A percentile compares a stretch with the other conserved stretches of the same genome.
These are phyloP conservation scores for Phascolomyces articulosus DNA, from an alignment of 371 early-diverging fungal species.

Conservation along the genomic window DNA sequence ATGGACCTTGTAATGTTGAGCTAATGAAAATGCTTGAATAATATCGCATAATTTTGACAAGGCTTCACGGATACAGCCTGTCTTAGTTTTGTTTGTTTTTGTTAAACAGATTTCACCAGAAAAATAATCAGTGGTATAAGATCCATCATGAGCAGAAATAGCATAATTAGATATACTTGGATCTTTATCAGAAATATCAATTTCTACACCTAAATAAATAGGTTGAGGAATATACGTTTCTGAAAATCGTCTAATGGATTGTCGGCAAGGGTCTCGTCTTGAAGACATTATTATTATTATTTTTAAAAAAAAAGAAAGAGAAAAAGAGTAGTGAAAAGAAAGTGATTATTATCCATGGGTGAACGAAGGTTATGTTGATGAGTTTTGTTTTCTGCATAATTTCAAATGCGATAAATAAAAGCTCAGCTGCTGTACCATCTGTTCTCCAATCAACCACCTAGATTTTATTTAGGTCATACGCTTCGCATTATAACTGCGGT, in stretches of 20 bases:
- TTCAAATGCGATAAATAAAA: too few relatives aligned
- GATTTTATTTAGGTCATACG: too few relatives aligned
- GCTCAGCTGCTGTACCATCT: too few relatives aligned
- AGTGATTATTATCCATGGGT: too few relatives aligned
- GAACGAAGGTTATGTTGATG: too few relatives aligned
- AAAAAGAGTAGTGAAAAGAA: slow-evolving; percentile 7
- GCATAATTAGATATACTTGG: slow-evolving; percentile 29
- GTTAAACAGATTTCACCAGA: slow-evolving; percentile 24
- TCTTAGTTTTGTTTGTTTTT: slow-evolving; percentile 12
- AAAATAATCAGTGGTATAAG: slow-evolving; percentile 53
- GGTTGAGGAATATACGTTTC: slow-evolving; percentile 40
- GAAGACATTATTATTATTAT: slow-evolving; percentile 11
- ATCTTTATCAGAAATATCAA: slow-evolving; percentile 41
- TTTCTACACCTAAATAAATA: slow-evolving; percentile 64
- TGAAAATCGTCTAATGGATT: slow-evolving; percentile 32
- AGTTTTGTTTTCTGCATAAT: too few relatives aligned
- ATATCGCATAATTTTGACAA: slow-evolving; percentile 38
- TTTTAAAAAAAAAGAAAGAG: not conserved
- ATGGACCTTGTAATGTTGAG: slow-evolving; percentile 58
- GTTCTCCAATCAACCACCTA: not conserved
- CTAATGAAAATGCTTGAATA: slow-evolving; percentile 42
- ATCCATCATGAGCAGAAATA: slow-evolving; percentile 63
- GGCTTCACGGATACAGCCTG: slow-evolving; percentile 29
- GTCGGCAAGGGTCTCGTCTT: slow-evolving; percentile 24
- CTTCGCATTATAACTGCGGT: too few relatives aligned